Base-by-base conservation (phyloP, 257 asterid genomes). In the Leptodermis oblonga region DNA sequence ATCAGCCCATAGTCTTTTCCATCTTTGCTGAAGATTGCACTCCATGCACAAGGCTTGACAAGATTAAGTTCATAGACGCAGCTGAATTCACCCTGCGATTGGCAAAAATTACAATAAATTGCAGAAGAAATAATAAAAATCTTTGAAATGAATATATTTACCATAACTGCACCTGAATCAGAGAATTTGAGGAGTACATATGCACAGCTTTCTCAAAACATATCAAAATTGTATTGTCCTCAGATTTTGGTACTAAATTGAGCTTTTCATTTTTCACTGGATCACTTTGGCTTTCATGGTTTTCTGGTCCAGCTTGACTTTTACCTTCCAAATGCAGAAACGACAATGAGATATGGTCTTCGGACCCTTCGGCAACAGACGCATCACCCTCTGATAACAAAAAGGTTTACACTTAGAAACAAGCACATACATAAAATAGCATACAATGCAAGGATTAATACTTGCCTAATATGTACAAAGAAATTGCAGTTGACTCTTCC, bases 401-500 rank as follows among this genome's bases (percentile, higher is more conserved):
- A 72, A 41, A 75, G 49, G 73, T 69, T 71, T 69, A 61, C 42
- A 69, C 68, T 74, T 72, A 54, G 76, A 65, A 48, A 66, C 72
- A 67, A 75, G 74, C 73, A 65, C 62, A 69, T 51, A 65, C 62
- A 69, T 51, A 34, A 67, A 20, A 9, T 23, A 34, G 54, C 48
- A 70, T 4, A 59, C 36, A 18, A 53, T 14, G 48, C 20, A 33
- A 62, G 61, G 58, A 45, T 14, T 20, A 72, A 71, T 59, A 80
- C 97, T 77, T 89, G 82, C 97, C 99, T 84, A 91, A 69, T 64
- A 89, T 70, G 80, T 84, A 55, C 80, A 94, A 78, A 82, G 86
- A 82, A 80, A 86, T 68, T 68, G 97, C 96, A 46, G 65, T 56
- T 56, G 89, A 82, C 22, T 81, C 82, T 75, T 89, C 88, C 70